Base-by-base conservation (phyloP, 257 asterid genomes). In the Nicotiana obtusifolia region DNA sequence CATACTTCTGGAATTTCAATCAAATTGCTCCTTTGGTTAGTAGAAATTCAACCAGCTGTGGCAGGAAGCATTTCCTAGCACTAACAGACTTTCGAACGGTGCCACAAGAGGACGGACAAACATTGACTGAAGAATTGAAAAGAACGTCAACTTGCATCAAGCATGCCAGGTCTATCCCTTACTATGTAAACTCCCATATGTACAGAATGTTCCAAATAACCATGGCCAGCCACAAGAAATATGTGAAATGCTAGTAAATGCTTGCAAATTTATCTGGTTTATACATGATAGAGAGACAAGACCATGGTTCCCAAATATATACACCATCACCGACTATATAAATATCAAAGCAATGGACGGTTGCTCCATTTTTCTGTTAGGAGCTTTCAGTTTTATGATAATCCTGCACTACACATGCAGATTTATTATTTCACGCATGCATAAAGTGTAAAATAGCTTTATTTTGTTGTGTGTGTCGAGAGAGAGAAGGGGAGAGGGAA, bases 11-110 rank as follows among this genome's bases (percentile, higher is more conserved):
- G 77, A 69, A 53, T 41, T 69, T n/a, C 3, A 69, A 35, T 69
- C 31, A 67, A 19, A 30, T 69, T 69, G 77, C 77, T 37, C 77
- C 77, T 37, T 35, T 37, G 77, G 31, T n/a, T 68, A n/a, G 77
- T 14, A 37, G 77, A 69, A 69, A 37, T 69, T 10, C 33, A 37
- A 20, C 77, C 31, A 37, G 13, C 77, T 41, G 56, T 41, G 19
- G n/a, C 57, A 69, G 56, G 57, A 41, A 69, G 77, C 57, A 69
- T 69, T 41, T 69, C 41, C 77, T 20, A 69, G 19, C 20, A n/a
- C 31, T 60, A 60, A 60, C 5, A 22, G 65, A 60, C 14, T 60
- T 59, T 22, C 6, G 20, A 33, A 69, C 31, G 1, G n/a, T n/a
- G 77, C 33, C 57, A 69, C 31, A 24, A 41, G 30, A 69, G n/a